Conservation (phyloP, 352 stramenopile genomes). For the Phytopythium helicoides region DNA sequence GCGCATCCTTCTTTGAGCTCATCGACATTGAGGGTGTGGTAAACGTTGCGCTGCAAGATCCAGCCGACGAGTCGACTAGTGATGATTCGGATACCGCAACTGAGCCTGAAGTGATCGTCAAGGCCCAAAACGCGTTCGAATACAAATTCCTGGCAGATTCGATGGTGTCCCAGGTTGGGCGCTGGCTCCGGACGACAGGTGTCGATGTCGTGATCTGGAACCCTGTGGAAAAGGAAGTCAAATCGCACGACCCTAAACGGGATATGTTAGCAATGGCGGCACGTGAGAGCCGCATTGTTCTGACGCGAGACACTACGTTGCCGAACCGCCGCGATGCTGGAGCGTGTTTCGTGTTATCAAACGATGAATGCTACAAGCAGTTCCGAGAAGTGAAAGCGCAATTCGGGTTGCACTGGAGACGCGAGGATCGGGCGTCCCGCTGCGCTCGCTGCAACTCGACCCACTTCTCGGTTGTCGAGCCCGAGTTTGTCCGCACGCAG, state of each 20-base stretch:
- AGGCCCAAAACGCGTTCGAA: slow-evolving; percentile 12
- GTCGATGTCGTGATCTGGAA: slow-evolving; percentile 69
- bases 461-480: slow-evolving; percentile 30
- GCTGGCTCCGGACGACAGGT: slow-evolving; percentile 72
- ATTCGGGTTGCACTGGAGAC: slow-evolving; percentile 36
- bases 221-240: slow-evolving; percentile 3
- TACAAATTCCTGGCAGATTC: slow-evolving; percentile 73
- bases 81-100: background rate
- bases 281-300: slow-evolving; percentile 40
- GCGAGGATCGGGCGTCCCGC: slow-evolving; percentile 33
- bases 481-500: slow-evolving; percentile 19
- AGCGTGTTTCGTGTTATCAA: slow-evolving; percentile 52
- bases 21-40: slow-evolving; percentile 26
- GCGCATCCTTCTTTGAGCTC: slow-evolving; percentile 35
- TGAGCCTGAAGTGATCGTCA: background rate
- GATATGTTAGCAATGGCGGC: slow-evolving; percentile 31
- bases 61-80: background rate
- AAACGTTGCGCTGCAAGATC: slow-evolving; percentile 6
- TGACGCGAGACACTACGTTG: slow-evolving; percentile 47
- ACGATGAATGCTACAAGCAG: slow-evolving; percentile 48
- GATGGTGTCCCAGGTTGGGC: slow-evolving; percentile 66
- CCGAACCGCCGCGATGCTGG: slow-evolving; percentile 39
- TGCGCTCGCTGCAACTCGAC: slow-evolving; percentile 53
- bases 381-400: slow-evolving; percentile 59
- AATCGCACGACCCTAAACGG: slow-evolving; percentile 15